phyloP scores from a whole-genome alignment of 2,329 filamentous ascomycete species.

The Fusarium gaditjirri region DNA sequence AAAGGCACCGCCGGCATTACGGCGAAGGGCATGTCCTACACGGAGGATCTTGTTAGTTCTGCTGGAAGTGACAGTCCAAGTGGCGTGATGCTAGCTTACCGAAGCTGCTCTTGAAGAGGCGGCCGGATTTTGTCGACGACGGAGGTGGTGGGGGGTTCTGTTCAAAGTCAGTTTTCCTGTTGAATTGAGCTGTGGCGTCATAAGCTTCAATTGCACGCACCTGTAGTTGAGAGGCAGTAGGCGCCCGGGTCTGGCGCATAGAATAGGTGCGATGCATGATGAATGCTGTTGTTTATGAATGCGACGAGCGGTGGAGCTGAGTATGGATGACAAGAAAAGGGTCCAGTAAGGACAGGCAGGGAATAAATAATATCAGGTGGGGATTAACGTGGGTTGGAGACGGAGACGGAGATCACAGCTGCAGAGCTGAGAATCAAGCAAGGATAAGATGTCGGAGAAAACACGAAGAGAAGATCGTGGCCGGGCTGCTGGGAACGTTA shows the following conservation, averaged over 20 bases:
- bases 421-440: constrained; percentile 37
- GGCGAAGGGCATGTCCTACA: constrained; percentile 73
- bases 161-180: constrained; percentile 13
- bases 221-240: constrained; percentile 84
- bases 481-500: constrained; percentile 43
- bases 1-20: constrained; percentile 80
- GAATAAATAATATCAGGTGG: constrained; percentile 34
- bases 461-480: constrained; percentile 24
- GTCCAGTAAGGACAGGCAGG: constrained; percentile 30
- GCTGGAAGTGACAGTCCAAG: neutral
- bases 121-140: constrained; percentile 89
- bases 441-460: constrained; percentile 37
- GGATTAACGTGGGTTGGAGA: constrained; percentile 30
- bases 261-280: constrained; percentile 98
- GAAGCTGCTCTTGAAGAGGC: constrained; percentile 86
- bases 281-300: constrained; percentile 37
- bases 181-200: neutral
- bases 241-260: constrained; percentile 96
- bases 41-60: constrained; percentile 12
- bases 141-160: constrained; percentile 92
- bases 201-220: constrained; percentile 49
- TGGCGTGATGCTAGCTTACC: constrained; percentile 66
- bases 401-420: constrained; percentile 14
- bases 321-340: constrained; percentile 23
- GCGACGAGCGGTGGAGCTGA: constrained; percentile 37